Evolutionary conservation across 1,284 basidiomycete genomes (phyloP).

Genomic region (Sparassis latifolia): DNA sequence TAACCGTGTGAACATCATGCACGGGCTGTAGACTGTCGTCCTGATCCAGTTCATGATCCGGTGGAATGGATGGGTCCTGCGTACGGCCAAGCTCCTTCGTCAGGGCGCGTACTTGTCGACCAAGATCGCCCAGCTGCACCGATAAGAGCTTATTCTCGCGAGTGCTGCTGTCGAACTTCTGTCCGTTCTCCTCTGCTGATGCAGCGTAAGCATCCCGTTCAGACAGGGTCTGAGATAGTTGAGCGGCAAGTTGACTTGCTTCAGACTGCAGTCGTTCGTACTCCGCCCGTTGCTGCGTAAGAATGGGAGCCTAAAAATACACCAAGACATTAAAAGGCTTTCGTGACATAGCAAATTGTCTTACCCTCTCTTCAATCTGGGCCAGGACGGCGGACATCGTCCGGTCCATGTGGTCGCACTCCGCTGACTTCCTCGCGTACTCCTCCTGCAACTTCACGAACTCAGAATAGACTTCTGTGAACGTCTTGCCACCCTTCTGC

Average conservation of each 20-base stretch:
- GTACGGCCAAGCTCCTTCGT: conserved; percentile 74
- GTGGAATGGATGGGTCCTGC: conserved; percentile 76
- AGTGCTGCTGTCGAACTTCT: conserved; percentile 54
- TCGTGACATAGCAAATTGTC: conserved; percentile 20
- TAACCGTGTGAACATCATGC: conserved; percentile 69
- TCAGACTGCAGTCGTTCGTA: conserved; percentile 77
- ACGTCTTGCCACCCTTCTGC: conserved; percentile 76
- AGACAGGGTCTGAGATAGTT: conserved; percentile 66
- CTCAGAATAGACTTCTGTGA: conserved; percentile 88
- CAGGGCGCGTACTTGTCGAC: conserved; percentile 78
- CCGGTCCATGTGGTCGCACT: conserved; percentile 78
- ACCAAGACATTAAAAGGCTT: background rate
- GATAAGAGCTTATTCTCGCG: conserved; percentile 72
- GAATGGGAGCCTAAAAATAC: conserved; percentile 68
- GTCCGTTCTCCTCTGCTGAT: conserved; percentile 48
- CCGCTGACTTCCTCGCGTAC: conserved; percentile 66
- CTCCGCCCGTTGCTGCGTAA: conserved; percentile 82
- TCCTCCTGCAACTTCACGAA: conserved; percentile 83
- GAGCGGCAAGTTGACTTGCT: conserved; percentile 71
- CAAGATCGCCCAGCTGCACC: conserved; percentile 79
- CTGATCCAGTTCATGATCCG: conserved; percentile 62
- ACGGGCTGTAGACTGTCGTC: conserved; percentile 33
- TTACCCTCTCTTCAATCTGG: conserved; percentile 85
- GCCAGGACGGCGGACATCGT: conserved; percentile 68
- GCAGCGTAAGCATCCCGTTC: conserved; percentile 56